These are phyloP conservation scores for Acanthochlamys bracteata DNA, from an alignment of 106 monocot genomes.

Conservation along the genomic window DNA sequence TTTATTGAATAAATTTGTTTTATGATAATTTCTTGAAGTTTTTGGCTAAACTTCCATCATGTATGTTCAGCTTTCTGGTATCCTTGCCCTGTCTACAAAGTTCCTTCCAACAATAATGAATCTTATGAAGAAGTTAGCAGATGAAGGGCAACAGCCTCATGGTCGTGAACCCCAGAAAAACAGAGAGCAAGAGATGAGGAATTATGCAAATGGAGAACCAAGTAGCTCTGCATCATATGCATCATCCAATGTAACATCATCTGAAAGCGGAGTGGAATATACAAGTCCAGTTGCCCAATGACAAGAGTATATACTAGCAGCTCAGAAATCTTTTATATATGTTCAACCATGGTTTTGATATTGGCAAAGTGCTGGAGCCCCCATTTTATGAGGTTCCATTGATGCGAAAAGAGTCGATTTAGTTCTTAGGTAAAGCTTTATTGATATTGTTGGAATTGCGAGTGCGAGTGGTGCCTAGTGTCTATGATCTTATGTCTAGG, in stretches of 20 bases:
- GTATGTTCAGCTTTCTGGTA: slow-evolving; percentile 57
- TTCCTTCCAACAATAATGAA: slow-evolving; percentile 92
- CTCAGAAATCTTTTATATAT: neutral
- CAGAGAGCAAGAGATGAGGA: slow-evolving; percentile 34
- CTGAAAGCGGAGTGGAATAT: slow-evolving; percentile 44
- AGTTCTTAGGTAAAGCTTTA: no score
- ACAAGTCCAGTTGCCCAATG: slow-evolving; percentile 30
- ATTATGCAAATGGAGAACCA: slow-evolving; percentile 21
- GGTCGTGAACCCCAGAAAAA: slow-evolving; percentile 26
- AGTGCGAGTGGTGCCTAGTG: no score
- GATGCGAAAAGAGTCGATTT: neutral
- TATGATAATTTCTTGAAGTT: neutral
- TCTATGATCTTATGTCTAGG: no score
- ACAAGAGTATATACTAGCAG: no score
- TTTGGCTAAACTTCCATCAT: neutral
- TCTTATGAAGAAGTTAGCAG: slow-evolving; percentile 79
- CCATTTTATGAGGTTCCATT: neutral
- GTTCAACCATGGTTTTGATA: neutral
- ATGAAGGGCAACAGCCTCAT: slow-evolving; percentile 53
- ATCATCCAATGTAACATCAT: slow-evolving; percentile 66
- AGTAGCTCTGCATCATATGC: slow-evolving; percentile 28
- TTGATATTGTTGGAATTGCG: no score
- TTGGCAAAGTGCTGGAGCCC: neutral
- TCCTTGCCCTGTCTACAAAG: slow-evolving; percentile 72
- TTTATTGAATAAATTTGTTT: neutral